Evolutionary conservation across 768 basidiomycete genomes (phyloP).

Genomic region (Lentinula guzmanii): DNA sequence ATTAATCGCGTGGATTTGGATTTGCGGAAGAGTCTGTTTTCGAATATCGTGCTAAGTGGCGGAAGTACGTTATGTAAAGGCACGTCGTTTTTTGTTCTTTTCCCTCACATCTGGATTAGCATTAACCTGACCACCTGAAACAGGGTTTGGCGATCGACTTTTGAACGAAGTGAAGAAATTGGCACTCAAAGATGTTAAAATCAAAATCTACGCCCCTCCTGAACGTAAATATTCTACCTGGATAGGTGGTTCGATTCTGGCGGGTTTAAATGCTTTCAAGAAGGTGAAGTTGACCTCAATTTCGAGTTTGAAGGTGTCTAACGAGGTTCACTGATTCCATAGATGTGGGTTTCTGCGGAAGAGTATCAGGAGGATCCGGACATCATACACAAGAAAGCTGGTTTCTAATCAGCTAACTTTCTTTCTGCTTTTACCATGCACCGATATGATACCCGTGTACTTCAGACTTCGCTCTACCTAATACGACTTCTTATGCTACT

Average conservation of each 20-base stretch:
- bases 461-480: neutral
- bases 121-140: neutral
- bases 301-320: neutral
- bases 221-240: slow-evolving; percentile 97
- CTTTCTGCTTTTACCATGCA: neutral
- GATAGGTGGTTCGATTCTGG: slow-evolving; percentile 96
- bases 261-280: slow-evolving; percentile 95
- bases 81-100: slow-evolving; percentile 24
- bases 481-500: slow-evolving; percentile 1
- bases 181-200: slow-evolving; percentile 93
- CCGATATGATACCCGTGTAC: slow-evolving; percentile 6
- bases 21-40: slow-evolving; percentile 89
- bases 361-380: slow-evolving; percentile 99
- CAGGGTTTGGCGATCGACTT: slow-evolving; percentile 92
- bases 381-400: slow-evolving; percentile 94
- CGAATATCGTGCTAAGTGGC: slow-evolving; percentile 94
- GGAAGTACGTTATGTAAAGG: slow-evolving; percentile 95
- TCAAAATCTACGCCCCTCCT: slow-evolving; percentile 99
- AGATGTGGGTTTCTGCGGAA: slow-evolving; percentile 99
- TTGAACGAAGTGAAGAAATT: slow-evolving; percentile 96
- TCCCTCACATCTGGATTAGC: neutral
- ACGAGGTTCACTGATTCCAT: slow-evolving; percentile 4
- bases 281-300: slow-evolving; percentile 52
- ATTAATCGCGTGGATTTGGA: slow-evolving; percentile 96
- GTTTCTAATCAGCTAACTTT: slow-evolving; percentile 42